phyloP scores from a whole-genome alignment of 371 early-diverging fungal genomes.

The Parasitella parasitica region DNA sequence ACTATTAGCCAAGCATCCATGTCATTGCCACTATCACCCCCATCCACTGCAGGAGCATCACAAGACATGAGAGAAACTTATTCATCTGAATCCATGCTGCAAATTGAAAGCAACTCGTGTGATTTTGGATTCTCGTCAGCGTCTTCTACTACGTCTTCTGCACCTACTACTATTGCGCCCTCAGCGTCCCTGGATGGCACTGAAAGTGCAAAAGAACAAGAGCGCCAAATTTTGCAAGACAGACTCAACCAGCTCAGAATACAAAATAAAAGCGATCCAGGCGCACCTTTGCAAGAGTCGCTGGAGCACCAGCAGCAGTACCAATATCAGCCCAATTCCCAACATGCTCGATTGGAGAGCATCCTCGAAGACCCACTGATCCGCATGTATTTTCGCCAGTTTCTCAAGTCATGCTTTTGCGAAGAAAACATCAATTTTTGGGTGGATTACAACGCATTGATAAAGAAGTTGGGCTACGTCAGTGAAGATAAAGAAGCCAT shows the following conservation, averaged over 20 bases:
- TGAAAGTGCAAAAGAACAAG: neutral
- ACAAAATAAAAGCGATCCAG: neutral
- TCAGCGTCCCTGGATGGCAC: neutral
- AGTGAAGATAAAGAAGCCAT: slow-evolving; percentile 5
- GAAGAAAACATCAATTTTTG: slow-evolving; percentile 66
- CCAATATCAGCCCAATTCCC: neutral
- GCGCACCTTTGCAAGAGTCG: neutral
- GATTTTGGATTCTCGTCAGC: slow-evolving; percentile 18
- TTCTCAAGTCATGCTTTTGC: slow-evolving; percentile 61
- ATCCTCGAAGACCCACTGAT: slow-evolving; percentile 57
- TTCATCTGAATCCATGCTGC: neutral
- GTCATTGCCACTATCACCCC: neutral
- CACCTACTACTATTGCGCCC: neutral
- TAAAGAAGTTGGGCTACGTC: slow-evolving; percentile 21
- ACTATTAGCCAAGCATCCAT: neutral
- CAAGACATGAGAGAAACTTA: neutral
- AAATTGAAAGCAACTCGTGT: neutral
- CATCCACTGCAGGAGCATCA: neutral
- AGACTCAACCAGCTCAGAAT: neutral
- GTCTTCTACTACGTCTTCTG: slow-evolving; percentile 4
- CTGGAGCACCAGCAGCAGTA: neutral
- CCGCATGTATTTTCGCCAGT: slow-evolving; percentile 60
- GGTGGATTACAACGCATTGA: slow-evolving; percentile 46
- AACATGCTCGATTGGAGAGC: slow-evolving; percentile 37
- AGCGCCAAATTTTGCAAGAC: neutral